phyloP scores from a whole-genome alignment of 1,139 yeast species.

The Yamadazyma diddensiae region DNA sequence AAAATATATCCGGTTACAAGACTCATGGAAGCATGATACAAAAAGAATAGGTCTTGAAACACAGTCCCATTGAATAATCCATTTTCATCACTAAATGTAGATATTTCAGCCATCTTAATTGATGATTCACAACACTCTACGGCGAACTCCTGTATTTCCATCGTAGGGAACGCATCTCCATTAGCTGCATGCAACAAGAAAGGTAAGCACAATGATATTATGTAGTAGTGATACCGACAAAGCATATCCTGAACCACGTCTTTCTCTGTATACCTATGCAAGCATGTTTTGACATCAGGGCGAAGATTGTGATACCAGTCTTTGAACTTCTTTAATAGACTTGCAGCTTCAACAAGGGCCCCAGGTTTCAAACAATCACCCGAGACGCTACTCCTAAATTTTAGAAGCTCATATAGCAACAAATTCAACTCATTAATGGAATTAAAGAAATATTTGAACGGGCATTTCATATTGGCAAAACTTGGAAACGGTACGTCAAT shows the following conservation, averaged over 20 bases:
- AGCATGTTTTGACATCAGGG: not conserved
- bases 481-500: conserved; percentile 12
- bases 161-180: not conserved
- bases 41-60: conserved; percentile 9
- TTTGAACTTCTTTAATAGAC: conserved; percentile 4
- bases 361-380: conserved; percentile 2
- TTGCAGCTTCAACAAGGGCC: conserved; percentile 3
- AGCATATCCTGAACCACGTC: conserved; percentile 6
- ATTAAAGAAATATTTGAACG: conserved; percentile 1
- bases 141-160: not conserved
- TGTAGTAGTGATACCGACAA: conserved; percentile 8
- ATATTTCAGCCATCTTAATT: conserved; percentile 2
- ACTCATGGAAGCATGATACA: conserved; percentile 10
- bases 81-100: conserved; percentile 1
- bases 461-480: not conserved
- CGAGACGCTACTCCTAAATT: conserved; percentile 2
- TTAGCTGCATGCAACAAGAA: conserved; percentile 5
- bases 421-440: conserved; percentile 5
- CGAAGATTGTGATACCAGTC: conserved; percentile 5
- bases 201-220: conserved; percentile 10
- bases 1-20: conserved; percentile 8
- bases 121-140: conserved; percentile 6
- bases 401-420: conserved; percentile 5
- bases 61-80: conserved; percentile 8
- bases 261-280: not conserved